Conservation (phyloP, 306 rosid species). For the Prunus armeniaca region DNA sequence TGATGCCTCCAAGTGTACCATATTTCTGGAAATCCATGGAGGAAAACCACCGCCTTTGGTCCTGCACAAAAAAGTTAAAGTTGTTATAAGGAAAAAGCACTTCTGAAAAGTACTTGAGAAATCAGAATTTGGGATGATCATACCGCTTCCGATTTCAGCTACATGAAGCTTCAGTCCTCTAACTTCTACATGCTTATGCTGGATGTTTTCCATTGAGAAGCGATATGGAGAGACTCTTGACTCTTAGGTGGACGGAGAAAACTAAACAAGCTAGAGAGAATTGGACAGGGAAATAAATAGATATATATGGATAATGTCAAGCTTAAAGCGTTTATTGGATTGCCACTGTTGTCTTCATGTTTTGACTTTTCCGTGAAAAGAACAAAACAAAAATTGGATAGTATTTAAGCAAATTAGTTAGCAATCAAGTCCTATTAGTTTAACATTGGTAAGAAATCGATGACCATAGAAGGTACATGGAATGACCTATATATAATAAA, state of each 20-base stretch:
- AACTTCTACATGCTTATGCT: conserved; percentile 50
- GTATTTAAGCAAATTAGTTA: no score
- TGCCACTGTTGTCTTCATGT: no score
- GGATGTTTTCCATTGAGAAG: conserved; percentile 46
- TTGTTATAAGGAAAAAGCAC: no score
- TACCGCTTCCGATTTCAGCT: conserved; percentile 51
- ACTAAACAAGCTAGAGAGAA: neutral
- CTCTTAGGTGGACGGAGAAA: no score
- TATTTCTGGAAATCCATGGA: conserved; percentile 76
- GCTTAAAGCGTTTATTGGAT: no score
- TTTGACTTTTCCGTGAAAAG: no score
- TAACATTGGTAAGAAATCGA: no score
- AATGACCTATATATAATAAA: no score
- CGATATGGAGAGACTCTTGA: no score
- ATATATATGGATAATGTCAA: neutral
- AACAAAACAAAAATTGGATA: no score
- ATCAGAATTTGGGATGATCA: neutral
- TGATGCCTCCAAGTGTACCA: conserved; percentile 85
- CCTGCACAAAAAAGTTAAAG: conserved; percentile 18
- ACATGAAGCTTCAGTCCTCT: conserved; percentile 59
- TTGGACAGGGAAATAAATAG: neutral
- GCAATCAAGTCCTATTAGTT: no score
- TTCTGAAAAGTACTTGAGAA: neutral
- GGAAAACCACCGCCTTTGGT: conserved; percentile 49
- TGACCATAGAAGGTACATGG: no score